These are phyloP conservation scores for Paracamarosporium sp. DNA, from an alignment of 2,329 filamentous ascomycete species.

Conservation along the genomic window DNA sequence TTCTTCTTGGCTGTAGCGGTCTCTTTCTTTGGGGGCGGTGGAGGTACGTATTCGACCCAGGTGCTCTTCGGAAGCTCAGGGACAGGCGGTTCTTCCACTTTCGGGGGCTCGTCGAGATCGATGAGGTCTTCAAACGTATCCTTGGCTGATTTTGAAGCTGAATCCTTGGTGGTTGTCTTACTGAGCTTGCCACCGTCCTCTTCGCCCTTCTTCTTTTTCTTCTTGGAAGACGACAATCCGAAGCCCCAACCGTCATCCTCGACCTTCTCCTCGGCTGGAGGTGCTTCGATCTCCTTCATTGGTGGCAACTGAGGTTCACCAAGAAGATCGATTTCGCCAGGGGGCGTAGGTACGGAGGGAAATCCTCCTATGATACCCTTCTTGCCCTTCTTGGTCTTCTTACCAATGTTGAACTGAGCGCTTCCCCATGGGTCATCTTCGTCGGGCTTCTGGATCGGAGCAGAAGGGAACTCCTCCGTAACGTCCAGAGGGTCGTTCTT, in stretches of 20 bases:
- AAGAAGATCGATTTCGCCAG: slow-evolving; percentile 53
- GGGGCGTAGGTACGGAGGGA: slow-evolving; percentile 56
- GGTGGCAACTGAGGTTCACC: slow-evolving; percentile 46
- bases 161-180: slow-evolving; percentile 36
- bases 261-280: slow-evolving; percentile 49
- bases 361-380: slow-evolving; percentile 59
- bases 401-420: slow-evolving; percentile 50
- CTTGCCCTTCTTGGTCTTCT: slow-evolving; percentile 63
- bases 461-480: slow-evolving; percentile 47
- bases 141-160: slow-evolving; percentile 39
- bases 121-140: slow-evolving; percentile 43
- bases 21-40: slow-evolving; percentile 26
- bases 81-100: slow-evolving; percentile 29
- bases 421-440: slow-evolving; percentile 49
- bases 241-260: slow-evolving; percentile 44
- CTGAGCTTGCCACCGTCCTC: slow-evolving; percentile 36
- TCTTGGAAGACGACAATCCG: slow-evolving; percentile 25
- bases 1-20: slow-evolving; percentile 35
- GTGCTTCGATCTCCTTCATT: slow-evolving; percentile 60
- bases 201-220: slow-evolving; percentile 43
- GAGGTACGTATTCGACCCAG: slow-evolving; percentile 26
- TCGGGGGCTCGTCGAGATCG: slow-evolving; percentile 36
- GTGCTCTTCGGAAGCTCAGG: slow-evolving; percentile 34
- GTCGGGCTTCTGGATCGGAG: slow-evolving; percentile 53
- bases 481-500: slow-evolving; percentile 50